Conservation (phyloP, 768 basidiomycete genomes). For the Pholiota conissans region DNA sequence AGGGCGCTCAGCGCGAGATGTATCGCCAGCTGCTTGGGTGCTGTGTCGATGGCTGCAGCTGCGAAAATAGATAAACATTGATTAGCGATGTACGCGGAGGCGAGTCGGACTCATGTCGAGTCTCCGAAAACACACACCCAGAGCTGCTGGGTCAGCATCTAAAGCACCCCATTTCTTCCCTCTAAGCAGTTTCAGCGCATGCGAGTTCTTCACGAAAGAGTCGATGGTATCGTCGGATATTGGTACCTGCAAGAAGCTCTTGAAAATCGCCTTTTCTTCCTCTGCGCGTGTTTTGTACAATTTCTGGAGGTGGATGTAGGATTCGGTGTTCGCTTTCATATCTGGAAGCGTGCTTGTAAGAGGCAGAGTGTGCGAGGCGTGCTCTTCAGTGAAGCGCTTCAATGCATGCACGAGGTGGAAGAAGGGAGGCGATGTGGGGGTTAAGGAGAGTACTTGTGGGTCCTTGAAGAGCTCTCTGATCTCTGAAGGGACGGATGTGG, state of each 20-base stretch:
- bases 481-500: constrained; percentile 63
- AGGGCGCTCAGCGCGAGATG: constrained; percentile 78
- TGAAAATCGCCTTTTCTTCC: constrained; percentile 62
- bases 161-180: constrained; percentile 64
- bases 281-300: constrained; percentile 80
- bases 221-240: constrained; percentile 60
- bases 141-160: constrained; percentile 44
- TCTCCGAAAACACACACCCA: constrained; percentile 40
- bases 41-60: constrained; percentile 42
- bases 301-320: constrained; percentile 83
- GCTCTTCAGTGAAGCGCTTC: constrained; percentile 54
- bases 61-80: neutral
- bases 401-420: constrained; percentile 79
- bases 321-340: constrained; percentile 88
- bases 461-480: constrained; percentile 65
- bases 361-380: constrained; percentile 66
- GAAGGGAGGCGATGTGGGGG: constrained; percentile 62
- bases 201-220: constrained; percentile 78
- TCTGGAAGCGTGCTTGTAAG: constrained; percentile 89
- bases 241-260: constrained; percentile 43
- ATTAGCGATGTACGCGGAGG: too few species aligned
- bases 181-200: constrained; percentile 65
- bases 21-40: constrained; percentile 59
- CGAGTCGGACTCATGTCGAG: too few species aligned
- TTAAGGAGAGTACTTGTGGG: constrained; percentile 42